Percentiles rank a stretch among this genome's conserved stretches.
phyloP scores from a whole-genome alignment of 2,329 filamentous ascomycete genomes.

The Dothistroma septosporum region DNA sequence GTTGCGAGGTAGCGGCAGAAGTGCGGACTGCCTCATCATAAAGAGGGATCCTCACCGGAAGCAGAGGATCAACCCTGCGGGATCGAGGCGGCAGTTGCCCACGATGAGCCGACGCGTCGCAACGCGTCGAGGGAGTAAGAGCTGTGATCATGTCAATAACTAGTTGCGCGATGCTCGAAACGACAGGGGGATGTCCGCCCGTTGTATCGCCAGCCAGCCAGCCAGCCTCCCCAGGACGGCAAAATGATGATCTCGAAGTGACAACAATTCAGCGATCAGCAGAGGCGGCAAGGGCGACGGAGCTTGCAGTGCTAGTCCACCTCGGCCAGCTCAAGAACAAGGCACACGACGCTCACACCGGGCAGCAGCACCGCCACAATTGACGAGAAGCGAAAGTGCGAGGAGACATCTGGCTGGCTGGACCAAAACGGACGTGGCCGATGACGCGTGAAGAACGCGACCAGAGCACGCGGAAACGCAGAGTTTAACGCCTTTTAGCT shows the following conservation, averaged over 20 bases:
- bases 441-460: conserved; percentile 3
- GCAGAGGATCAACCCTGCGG: conserved; percentile 1
- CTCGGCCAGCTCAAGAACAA: not conserved
- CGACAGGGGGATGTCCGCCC: not conserved
- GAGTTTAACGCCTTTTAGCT: conserved; percentile 3
- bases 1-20: conserved; percentile 8
- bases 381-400: not conserved
- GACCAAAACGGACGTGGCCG: conserved; percentile 1
- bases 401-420: too few relatives aligned
- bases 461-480: conserved; percentile 4
- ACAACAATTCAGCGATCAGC: not conserved
- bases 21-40: not conserved
- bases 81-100: not conserved
- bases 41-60: not conserved
- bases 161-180: not conserved
- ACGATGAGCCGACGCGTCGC: not conserved
- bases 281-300: not conserved
- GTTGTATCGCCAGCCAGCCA: not conserved
- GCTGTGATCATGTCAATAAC: not conserved
- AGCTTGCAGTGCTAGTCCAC: not conserved
- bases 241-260: not conserved
- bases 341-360: not conserved
- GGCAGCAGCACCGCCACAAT: not conserved
- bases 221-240: not conserved
- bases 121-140: not conserved